Evolutionary conservation across 441 rosid species (phyloP).

Genomic region (Erodium trifolium): DNA sequence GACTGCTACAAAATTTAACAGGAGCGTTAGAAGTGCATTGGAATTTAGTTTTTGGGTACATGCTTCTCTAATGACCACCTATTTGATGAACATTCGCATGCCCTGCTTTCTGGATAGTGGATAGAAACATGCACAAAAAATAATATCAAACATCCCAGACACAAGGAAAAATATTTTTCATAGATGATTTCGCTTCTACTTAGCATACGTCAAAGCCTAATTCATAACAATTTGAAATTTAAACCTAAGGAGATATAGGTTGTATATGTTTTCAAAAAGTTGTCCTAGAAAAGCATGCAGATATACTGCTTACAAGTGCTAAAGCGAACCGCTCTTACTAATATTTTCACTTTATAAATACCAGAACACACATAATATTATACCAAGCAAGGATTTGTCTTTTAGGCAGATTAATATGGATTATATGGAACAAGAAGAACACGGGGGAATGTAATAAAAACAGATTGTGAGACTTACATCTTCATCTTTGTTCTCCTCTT

Average conservation of each 20-base stretch:
- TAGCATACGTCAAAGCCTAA: background rate
- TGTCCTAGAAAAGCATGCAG: background rate
- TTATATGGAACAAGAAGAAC: background rate
- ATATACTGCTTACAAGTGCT: background rate
- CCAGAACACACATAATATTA: background rate
- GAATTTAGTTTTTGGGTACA: background rate
- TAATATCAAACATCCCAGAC: background rate
- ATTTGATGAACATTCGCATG: background rate
- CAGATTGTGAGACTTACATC: conserved; percentile 33
- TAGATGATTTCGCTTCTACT: background rate
- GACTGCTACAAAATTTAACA: background rate
- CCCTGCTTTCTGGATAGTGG: background rate
- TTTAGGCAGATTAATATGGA: background rate
- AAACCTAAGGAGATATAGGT: no score
- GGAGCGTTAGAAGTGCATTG: background rate
- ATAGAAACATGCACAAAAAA: background rate
- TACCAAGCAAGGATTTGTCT: background rate
- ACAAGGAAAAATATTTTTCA: background rate
- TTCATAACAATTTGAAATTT: background rate
- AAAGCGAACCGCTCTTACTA: no score
- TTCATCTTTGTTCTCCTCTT: conserved; percentile 28
- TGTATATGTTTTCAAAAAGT: background rate
- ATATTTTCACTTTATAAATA: background rate
- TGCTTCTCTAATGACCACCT: background rate
- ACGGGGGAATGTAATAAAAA: background rate